Conservation (phyloP, 1,284 basidiomycete species). For the Athelia psychrophila region DNA sequence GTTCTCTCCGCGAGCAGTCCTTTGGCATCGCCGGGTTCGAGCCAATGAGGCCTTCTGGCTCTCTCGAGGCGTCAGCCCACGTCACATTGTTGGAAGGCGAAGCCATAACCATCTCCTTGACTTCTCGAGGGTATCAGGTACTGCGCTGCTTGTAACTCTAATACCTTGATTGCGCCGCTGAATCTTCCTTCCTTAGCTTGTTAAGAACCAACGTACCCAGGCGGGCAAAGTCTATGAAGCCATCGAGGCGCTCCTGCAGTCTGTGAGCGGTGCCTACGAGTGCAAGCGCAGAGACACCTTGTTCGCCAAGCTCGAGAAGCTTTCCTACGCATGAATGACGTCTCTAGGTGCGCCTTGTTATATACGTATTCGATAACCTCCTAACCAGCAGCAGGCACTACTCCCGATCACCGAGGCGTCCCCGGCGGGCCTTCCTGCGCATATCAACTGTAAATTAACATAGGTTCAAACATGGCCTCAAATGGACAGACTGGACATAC, state of each 20-base stretch:
- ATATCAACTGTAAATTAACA: background rate
- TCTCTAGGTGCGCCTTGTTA: conserved; percentile 3
- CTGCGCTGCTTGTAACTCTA: conserved; percentile 9
- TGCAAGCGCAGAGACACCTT: conserved; percentile 43
- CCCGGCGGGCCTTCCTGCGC: background rate
- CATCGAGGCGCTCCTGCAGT: conserved; percentile 52
- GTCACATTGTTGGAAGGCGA: conserved; percentile 56
- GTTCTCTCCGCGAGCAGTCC: conserved; percentile 54
- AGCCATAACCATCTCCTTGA: conserved; percentile 44
- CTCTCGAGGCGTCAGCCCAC: conserved; percentile 47
- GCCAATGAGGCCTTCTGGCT: conserved; percentile 30
- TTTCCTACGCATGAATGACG: conserved; percentile 24
- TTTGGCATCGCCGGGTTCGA: conserved; percentile 53
- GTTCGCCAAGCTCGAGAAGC: conserved; percentile 43
- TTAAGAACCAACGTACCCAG: conserved; percentile 3
- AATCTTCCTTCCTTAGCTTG: conserved; percentile 1
- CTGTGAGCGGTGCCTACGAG: conserved; percentile 48
- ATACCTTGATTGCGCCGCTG: conserved; percentile 6
- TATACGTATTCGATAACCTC: background rate
- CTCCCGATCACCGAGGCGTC: background rate
- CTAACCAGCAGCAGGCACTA: background rate
- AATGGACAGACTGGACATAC: too few species aligned
- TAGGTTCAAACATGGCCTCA: too few species aligned
- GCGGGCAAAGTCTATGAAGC: conserved; percentile 42
- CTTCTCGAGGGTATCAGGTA: conserved; percentile 52